A percentile compares a stretch with the other conserved stretches of the same genome.
Evolutionary conservation across 768 basidiomycete species (phyloP).

Genomic region (Leccinum boreale): DNA sequence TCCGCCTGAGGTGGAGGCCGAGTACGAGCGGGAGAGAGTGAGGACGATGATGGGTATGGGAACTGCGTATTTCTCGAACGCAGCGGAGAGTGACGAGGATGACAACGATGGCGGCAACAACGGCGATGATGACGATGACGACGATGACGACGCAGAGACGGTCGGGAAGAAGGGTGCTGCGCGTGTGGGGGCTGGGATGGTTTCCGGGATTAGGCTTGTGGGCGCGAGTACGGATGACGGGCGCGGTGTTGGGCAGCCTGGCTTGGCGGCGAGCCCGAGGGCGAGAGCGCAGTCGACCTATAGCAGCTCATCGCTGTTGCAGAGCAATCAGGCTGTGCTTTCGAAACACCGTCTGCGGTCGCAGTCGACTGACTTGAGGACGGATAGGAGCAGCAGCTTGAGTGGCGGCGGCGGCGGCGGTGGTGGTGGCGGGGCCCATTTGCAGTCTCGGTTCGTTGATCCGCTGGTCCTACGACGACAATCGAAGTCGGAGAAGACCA

Average conservation of each 20-base stretch:
- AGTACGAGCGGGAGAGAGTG: conserved; percentile 27
- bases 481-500: conserved; percentile 42
- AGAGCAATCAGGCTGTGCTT: conserved; percentile 25
- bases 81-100: conserved; percentile 36
- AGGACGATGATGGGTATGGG: conserved; percentile 36
- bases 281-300: conserved; percentile 61
- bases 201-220: conserved; percentile 24
- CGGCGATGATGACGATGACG: conserved; percentile 1
- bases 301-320: conserved; percentile 31
- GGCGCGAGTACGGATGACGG: conserved; percentile 19
- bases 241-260: conserved; percentile 9
- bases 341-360: conserved; percentile 35
- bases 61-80: conserved; percentile 42
- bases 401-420: neutral
- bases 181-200: conserved; percentile 27
- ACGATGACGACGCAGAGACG: conserved; percentile 36
- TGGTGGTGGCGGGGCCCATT: conserved; percentile 5
- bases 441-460: conserved; percentile 61
- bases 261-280: conserved; percentile 25
- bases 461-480: conserved; percentile 70
- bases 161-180: conserved; percentile 51
- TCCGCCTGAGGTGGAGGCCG: conserved; percentile 27
- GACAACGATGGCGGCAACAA: conserved; percentile 25
- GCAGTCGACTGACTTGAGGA: conserved; percentile 35
- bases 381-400: conserved; percentile 9